These are phyloP conservation scores for Purpureocillium lavendulum DNA, from an alignment of 2,329 filamentous ascomycete genomes.

Conservation along the genomic window DNA sequence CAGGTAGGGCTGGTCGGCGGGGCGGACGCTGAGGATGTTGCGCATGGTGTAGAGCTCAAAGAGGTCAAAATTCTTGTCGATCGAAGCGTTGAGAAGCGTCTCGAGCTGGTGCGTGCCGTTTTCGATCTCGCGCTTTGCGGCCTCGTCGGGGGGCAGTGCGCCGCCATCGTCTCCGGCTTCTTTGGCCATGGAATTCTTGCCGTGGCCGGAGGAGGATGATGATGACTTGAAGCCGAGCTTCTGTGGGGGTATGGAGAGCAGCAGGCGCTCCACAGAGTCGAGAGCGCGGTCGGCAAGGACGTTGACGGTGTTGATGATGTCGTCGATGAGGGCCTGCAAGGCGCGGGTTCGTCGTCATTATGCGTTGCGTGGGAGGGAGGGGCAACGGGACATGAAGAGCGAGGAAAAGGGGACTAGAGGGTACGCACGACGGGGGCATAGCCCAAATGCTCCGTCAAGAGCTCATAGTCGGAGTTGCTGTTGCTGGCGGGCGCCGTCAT, in stretches of 20 bases:
- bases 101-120: constrained; percentile 80
- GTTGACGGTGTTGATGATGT: constrained; percentile 96
- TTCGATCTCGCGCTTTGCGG: constrained; percentile 63
- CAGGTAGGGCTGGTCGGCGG: constrained; percentile 69
- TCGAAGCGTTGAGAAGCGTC: constrained; percentile 70
- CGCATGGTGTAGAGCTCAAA: constrained; percentile 85
- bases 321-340: constrained; percentile 81
- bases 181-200: constrained; percentile 18
- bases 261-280: constrained; percentile 76
- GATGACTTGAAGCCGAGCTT: constrained; percentile 83
- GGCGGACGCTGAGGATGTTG: constrained; percentile 66
- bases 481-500: constrained; percentile 20
- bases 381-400: background rate
- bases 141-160: constrained; percentile 25
- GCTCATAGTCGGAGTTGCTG: constrained; percentile 47
- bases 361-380: constrained; percentile 1
- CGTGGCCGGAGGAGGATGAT: constrained; percentile 16
- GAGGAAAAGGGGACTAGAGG: too few species aligned
- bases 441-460: constrained; percentile 91
- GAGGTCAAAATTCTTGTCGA: constrained; percentile 79
- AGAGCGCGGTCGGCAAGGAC: constrained; percentile 85
- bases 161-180: constrained; percentile 1
- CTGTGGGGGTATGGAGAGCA: constrained; percentile 64
- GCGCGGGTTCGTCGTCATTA: too few species aligned
- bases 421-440: constrained; percentile 79